Conservation (phyloP, 1,139 yeast genomes). For the Hansenula lynferdii region DNA sequence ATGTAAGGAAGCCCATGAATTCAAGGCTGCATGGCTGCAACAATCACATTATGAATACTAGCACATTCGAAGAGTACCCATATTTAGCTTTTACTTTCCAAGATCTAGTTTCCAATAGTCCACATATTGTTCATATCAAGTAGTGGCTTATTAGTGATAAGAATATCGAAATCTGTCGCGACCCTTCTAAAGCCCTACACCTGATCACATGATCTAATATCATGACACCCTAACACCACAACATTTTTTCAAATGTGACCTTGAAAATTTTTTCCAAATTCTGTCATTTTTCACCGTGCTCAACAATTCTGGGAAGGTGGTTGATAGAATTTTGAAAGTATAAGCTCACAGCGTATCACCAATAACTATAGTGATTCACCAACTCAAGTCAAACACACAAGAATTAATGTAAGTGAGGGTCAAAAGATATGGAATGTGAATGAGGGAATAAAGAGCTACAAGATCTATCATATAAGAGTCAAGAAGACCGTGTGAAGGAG, state of each 20-base stretch:
- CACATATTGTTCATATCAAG: too few species aligned
- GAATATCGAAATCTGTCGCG: too few species aligned
- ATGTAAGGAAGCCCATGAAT: too few species aligned
- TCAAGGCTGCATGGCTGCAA: too few species aligned
- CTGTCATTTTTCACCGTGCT: neutral
- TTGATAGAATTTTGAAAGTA: conserved; percentile 1
- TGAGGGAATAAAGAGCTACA: neutral
- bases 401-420: conserved; percentile 2
- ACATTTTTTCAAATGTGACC: neutral
- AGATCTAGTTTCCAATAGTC: too few species aligned
- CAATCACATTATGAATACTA: too few species aligned
- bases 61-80: too few species aligned
- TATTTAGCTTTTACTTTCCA: too few species aligned
- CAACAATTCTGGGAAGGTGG: neutral
- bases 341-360: neutral
- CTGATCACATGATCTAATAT: neutral
- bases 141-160: too few species aligned
- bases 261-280: conserved; percentile 1
- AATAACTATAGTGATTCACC: neutral
- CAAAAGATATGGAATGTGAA: neutral
- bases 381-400: neutral
- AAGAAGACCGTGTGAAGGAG: too few species aligned
- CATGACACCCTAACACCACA: neutral
- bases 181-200: too few species aligned
- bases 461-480: too few species aligned